phyloP scores from a whole-genome alignment of 805 yeast species.

The Starmerella vaccinii region DNA sequence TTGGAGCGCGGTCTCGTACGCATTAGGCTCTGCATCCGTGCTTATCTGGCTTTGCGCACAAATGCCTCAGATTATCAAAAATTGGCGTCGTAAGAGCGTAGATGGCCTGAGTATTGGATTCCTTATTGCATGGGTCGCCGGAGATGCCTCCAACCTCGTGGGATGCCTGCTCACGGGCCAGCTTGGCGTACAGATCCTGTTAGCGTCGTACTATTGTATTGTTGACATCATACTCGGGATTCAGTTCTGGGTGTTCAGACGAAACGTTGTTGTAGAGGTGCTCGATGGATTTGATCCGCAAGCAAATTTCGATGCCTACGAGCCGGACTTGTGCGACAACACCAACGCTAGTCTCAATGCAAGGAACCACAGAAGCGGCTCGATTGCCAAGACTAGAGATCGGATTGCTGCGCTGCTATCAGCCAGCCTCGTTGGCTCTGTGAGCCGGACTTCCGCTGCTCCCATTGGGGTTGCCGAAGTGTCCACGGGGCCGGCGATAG shows the following conservation, averaged over 20 bases:
- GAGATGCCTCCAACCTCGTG: slow-evolving; percentile 46
- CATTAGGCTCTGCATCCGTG: slow-evolving; percentile 35
- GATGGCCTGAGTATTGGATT: slow-evolving; percentile 58
- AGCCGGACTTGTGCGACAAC: slow-evolving; percentile 8
- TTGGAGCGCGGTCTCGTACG: slow-evolving; percentile 20
- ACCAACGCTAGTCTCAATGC: slow-evolving; percentile 1
- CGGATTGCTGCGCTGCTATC: slow-evolving; percentile 13
- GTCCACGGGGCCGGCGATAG: background rate
- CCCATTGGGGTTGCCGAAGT: background rate
- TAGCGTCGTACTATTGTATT: slow-evolving; percentile 62
- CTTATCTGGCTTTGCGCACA: slow-evolving; percentile 66
- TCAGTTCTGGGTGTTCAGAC: slow-evolving; percentile 59
- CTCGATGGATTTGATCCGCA: slow-evolving; percentile 11
- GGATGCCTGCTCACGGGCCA: slow-evolving; percentile 75
- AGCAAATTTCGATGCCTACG: background rate
- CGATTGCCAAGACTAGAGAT: background rate
- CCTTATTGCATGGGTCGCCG: slow-evolving; percentile 53
- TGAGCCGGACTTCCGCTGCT: slow-evolving; percentile 14
- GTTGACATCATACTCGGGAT: slow-evolving; percentile 58
- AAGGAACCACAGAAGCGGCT: background rate
- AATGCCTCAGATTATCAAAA: slow-evolving; percentile 55
- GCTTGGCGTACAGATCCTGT: slow-evolving; percentile 63
- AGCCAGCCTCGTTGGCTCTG: slow-evolving; percentile 6
- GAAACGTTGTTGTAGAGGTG: background rate
- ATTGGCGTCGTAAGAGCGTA: slow-evolving; percentile 49